Evolutionary conservation across 2,329 filamentous ascomycete genomes (phyloP).

Genomic region (Claviceps quebecensis): DNA sequence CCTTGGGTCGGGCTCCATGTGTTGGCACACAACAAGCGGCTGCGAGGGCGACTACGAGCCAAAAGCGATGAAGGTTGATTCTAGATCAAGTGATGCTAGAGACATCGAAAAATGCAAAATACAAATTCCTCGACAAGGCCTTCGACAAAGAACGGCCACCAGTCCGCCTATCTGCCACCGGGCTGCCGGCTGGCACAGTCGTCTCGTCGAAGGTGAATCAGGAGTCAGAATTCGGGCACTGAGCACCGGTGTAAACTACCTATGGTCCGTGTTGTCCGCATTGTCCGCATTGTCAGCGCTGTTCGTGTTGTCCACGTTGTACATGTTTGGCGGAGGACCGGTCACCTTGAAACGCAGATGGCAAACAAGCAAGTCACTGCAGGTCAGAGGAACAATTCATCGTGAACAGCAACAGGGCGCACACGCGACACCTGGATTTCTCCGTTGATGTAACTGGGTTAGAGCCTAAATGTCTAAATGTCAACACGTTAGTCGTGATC

Average conservation of each 20-base stretch:
- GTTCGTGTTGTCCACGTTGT: not conserved
- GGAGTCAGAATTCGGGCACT: slow-evolving; percentile 2
- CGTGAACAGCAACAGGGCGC: not conserved
- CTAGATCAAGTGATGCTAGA: not conserved
- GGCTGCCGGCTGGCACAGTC: slow-evolving; percentile 2
- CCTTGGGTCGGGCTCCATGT: not conserved
- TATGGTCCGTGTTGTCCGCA: not conserved
- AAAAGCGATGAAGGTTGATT: not conserved
- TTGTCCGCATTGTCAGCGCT: not conserved
- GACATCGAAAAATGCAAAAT: not conserved
- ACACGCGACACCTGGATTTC: not conserved
- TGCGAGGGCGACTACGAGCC: not conserved
- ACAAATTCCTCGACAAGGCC: not conserved
- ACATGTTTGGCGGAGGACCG: not conserved
- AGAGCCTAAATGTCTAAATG: slow-evolving; percentile 1
- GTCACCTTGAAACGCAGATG: not conserved
- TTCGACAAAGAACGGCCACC: not conserved
- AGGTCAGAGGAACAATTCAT: not conserved
- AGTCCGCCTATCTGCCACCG: not conserved
- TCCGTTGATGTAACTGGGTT: not conserved
- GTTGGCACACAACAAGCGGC: not conserved
- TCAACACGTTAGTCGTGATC: not conserved
- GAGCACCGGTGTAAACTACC: slow-evolving; percentile 2
- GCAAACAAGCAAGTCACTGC: slow-evolving; percentile 2
- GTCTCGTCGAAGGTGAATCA: not conserved